These are phyloP conservation scores for Phytophthora macrochlamydospora DNA, from an alignment of 352 stramenopile genomes.

Conservation along the genomic window DNA sequence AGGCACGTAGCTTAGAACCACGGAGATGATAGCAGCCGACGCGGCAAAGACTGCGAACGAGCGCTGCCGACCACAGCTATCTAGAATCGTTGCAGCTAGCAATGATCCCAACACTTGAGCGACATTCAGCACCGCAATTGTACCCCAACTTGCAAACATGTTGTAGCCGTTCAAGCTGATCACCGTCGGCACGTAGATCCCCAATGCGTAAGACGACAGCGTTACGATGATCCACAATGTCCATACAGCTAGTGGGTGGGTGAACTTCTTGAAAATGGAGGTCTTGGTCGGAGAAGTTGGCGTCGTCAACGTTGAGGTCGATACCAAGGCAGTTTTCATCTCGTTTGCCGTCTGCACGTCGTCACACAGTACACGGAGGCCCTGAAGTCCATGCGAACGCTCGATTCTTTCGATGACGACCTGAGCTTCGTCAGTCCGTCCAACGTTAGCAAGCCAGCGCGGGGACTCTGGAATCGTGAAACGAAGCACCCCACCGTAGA, in stretches of 20 bases:
- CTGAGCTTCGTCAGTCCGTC: constrained; percentile 31
- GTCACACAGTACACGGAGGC: not conserved
- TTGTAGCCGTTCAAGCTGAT: constrained; percentile 42
- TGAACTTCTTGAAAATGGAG: constrained; percentile 6
- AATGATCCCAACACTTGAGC: constrained; percentile 31
- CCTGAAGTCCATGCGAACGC: constrained; percentile 1
- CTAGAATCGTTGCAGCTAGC: constrained; percentile 16
- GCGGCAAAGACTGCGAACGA: constrained; percentile 21
- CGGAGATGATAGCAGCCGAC: constrained; percentile 8
- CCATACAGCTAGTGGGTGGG: constrained; percentile 12
- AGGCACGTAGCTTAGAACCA: constrained; percentile 27
- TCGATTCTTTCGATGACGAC: constrained; percentile 27
- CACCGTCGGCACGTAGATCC: constrained; percentile 33
- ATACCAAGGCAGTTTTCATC: constrained; percentile 4
- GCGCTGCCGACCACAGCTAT: constrained; percentile 16
- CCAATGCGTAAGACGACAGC: constrained; percentile 25
- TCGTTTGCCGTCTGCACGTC: not conserved
- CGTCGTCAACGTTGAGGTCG: constrained; percentile 11
- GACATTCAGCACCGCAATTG: constrained; percentile 15
- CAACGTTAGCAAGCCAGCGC: constrained; percentile 44
- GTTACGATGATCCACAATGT: constrained; percentile 22
- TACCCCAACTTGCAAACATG: constrained; percentile 33
- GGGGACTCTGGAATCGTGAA: constrained; percentile 46
- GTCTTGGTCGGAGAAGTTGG: constrained; percentile 2
- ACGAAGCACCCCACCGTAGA: constrained; percentile 28